A percentile compares a stretch with the other conserved stretches of the same genome.
These are phyloP conservation scores for Xylaria sp. DNA, from an alignment of 2,329 filamentous ascomycete genomes.

Conservation along the genomic window DNA sequence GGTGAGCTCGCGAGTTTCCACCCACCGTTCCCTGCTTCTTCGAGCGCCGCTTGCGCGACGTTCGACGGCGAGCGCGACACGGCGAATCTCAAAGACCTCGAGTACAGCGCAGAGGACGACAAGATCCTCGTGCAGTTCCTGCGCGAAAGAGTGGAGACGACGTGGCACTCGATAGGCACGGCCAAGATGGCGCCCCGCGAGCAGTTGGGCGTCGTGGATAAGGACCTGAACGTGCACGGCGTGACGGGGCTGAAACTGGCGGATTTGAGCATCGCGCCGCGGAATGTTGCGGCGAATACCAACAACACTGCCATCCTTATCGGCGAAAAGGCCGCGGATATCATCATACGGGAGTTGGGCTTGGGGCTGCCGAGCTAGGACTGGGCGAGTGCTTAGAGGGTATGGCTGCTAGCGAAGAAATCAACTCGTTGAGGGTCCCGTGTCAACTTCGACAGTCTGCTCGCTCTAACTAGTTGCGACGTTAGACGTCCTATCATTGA, in stretches of 20 bases:
- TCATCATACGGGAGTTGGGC: constrained; percentile 47
- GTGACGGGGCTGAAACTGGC: constrained; percentile 48
- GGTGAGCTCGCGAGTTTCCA: constrained; percentile 51
- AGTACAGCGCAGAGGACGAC: constrained; percentile 54
- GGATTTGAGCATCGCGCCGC: constrained; percentile 43
- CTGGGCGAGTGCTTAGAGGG: neutral
- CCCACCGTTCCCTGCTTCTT: constrained; percentile 51
- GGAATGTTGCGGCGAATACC: constrained; percentile 52
- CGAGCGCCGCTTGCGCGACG: constrained; percentile 41
- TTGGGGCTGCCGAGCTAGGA: constrained; percentile 11
- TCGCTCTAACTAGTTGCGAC: neutral
- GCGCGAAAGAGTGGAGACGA: constrained; percentile 46
- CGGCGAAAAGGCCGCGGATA: constrained; percentile 54
- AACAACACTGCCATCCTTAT: constrained; percentile 54
- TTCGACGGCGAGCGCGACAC: constrained; percentile 8
- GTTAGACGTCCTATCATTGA: no score
- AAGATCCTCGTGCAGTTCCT: constrained; percentile 50
- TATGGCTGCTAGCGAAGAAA: no score
- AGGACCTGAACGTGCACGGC: constrained; percentile 49
- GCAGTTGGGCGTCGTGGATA: constrained; percentile 49
- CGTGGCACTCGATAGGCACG: constrained; percentile 51
- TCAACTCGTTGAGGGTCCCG: no score
- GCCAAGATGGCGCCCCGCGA: constrained; percentile 49
- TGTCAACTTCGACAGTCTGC: neutral
- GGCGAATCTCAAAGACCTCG: constrained; percentile 47